Evolutionary conservation across 163 green algal species (phyloP).

Genomic region (Scenedesmus sp.): DNA sequence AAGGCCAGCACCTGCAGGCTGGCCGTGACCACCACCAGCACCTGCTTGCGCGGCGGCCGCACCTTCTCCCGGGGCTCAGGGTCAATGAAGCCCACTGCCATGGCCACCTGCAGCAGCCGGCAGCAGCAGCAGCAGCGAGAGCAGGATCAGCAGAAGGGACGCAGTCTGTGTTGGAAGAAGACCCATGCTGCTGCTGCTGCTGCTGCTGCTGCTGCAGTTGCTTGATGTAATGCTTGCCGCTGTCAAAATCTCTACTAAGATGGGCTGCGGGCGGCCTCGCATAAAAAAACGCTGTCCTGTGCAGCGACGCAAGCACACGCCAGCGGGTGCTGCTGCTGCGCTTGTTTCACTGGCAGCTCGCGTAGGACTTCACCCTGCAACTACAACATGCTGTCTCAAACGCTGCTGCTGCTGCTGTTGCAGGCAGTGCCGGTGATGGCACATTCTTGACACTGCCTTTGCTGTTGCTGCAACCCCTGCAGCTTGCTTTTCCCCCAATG

Average conservation of each 20-base stretch:
- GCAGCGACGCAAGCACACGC: not conserved
- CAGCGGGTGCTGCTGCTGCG: not conserved
- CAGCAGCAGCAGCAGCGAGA: not conserved
- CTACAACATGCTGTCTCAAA: not conserved
- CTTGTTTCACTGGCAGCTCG: not conserved
- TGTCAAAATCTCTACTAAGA: too few relatives aligned
- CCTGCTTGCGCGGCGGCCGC: constrained; percentile 67
- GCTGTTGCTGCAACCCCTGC: not conserved
- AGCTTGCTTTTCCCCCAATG: not conserved
- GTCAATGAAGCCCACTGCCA: constrained; percentile 90
- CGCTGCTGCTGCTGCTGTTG: not conserved
- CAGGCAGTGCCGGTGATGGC: too few relatives aligned
- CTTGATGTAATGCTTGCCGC: not conserved
- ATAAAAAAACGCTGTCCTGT: not conserved
- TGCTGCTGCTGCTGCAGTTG: not conserved
- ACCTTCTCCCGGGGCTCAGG: constrained; percentile 75
- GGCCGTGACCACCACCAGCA: constrained; percentile 75
- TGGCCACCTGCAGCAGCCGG: constrained; percentile 69
- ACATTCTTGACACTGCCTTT: too few relatives aligned
- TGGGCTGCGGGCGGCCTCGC: not conserved
- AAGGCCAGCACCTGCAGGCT: constrained; percentile 85
- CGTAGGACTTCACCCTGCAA: not conserved
- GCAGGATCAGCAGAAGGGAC: not conserved
- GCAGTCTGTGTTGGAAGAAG: too few relatives aligned
- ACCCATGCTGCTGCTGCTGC: not conserved